Base-by-base conservation (phyloP, 164 flowering plant species). In the Buxus sempervirens region DNA sequence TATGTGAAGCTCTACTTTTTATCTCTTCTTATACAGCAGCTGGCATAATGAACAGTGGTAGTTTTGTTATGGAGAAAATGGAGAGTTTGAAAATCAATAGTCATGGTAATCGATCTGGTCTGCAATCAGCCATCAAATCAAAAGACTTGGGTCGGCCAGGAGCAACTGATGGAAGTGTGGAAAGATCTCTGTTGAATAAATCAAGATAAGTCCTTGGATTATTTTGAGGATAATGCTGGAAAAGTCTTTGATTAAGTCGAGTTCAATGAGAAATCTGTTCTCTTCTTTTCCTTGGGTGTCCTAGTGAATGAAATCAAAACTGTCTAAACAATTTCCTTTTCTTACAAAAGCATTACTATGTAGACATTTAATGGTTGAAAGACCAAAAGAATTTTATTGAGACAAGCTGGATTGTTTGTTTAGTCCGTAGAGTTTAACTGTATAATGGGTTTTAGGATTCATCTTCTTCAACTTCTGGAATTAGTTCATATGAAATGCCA, bases 21-120 rank as follows among this genome's bases (percentile, higher is more conserved):
- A 19, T 38, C 16, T 20, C 38, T 5, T 9, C 32, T 26, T 58
- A 41, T 55, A 58, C 56, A 41, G 65, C 55, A 51, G 70, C 63
- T 13, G 70, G 57, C 49, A 23, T 58, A 66, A 53, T 26, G 57
- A 66, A 54, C 3, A 63, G 58, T 42, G 64, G 24, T 26, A 65
- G 49, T n/a, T 41, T 62, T 22, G 7, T 48, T 27, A 57, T 64
- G n/a, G 63, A 58, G 38, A 64, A 68, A 23, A 42, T 70, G 21
- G 51, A 49, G 42, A 66, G 71, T 14, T 23, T 65, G 68, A 66
- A 27, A 12, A 54, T 54, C 28, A 56, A 70, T 59, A 18, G 51
- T n/a, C 27, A 51, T 60, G 49, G 27, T 21, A 70, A 66, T 62
- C 71, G 24, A 49, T 51, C 59, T 36, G 58, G 32, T 18, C n/a